A percentile compares a stretch with the other conserved stretches of the same genome.
Evolutionary conservation across 805 yeast species (phyloP).

Genomic region (Brettanomyces custersianus): DNA sequence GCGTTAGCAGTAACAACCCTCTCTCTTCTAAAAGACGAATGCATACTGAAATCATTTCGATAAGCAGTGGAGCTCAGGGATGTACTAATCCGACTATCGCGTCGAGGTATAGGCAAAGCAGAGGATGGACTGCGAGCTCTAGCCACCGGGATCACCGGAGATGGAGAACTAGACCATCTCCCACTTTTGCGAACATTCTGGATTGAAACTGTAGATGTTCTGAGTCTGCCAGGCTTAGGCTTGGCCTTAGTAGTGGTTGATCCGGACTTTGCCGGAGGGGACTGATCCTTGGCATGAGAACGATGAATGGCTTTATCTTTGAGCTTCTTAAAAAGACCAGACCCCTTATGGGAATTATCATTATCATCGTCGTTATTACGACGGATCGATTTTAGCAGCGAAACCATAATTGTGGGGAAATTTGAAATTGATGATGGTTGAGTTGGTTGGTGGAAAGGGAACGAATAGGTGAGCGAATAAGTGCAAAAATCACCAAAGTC

Average conservation of each 20-base stretch:
- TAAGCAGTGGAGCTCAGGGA: neutral
- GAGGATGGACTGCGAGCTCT: conserved; percentile 1
- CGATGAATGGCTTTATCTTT: neutral
- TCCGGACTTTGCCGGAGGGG: too few relatives aligned
- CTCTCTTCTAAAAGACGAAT: neutral
- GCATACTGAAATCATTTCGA: neutral
- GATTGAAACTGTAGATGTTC: neutral
- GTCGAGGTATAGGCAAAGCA: neutral
- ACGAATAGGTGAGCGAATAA: too few relatives aligned
- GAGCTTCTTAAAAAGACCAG: neutral
- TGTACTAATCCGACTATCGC: neutral
- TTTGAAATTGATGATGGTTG: too few relatives aligned
- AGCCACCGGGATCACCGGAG: neutral
- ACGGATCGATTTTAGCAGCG: neutral
- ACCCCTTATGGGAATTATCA: neutral
- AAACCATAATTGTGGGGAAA: conserved; percentile 1
- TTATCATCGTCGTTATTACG: neutral
- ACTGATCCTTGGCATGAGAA: neutral
- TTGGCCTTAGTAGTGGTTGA: neutral
- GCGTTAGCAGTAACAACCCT: neutral
- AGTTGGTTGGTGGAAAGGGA: too few relatives aligned
- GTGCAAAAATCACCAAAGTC: too few relatives aligned
- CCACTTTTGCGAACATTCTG: neutral
- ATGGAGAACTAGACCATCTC: neutral
- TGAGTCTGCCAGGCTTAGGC: neutral